phyloP scores from a whole-genome alignment of 768 basidiomycete species.

The Mrakia frigida region DNA sequence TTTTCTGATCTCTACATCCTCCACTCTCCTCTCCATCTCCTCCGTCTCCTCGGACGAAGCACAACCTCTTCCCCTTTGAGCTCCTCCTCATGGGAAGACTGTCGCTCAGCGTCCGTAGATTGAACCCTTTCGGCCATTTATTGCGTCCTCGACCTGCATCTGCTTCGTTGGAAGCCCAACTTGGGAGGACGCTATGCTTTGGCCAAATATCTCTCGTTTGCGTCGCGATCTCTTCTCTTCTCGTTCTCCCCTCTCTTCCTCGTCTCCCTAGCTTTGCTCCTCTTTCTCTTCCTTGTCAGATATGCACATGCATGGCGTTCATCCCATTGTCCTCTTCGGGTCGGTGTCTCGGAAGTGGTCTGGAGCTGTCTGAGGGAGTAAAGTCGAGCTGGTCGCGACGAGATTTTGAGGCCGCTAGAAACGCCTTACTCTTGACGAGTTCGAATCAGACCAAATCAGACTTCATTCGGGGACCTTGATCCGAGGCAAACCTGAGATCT shows the following conservation, averaged over 20 bases:
- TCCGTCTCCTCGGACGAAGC: background rate
- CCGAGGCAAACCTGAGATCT: too few relatives aligned
- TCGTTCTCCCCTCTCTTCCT: background rate
- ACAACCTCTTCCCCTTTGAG: background rate
- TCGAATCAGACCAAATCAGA: too few relatives aligned
- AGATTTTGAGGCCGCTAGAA: too few relatives aligned
- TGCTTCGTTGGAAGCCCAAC: background rate
- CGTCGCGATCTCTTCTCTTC: background rate
- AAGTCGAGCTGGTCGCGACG: too few relatives aligned
- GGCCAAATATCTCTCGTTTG: background rate
- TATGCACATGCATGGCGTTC: too few relatives aligned
- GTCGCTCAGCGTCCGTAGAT: constrained; percentile 5
- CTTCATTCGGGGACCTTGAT: too few relatives aligned
- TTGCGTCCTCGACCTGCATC: constrained; percentile 16
- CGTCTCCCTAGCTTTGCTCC: too few relatives aligned
- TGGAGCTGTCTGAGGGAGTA: too few relatives aligned
- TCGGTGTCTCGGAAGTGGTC: too few relatives aligned
- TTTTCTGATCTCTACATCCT: background rate
- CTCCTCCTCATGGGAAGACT: background rate
- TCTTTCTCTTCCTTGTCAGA: too few relatives aligned
- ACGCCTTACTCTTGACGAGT: too few relatives aligned
- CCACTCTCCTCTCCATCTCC: background rate
- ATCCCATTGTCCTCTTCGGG: too few relatives aligned
- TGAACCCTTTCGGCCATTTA: background rate
- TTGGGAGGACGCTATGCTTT: constrained; percentile 13